Evolutionary conservation across 352 stramenopile species (phyloP), one percentile per base, ranked within the genome.

Genomic region (Pythium aristosporum): DNA sequence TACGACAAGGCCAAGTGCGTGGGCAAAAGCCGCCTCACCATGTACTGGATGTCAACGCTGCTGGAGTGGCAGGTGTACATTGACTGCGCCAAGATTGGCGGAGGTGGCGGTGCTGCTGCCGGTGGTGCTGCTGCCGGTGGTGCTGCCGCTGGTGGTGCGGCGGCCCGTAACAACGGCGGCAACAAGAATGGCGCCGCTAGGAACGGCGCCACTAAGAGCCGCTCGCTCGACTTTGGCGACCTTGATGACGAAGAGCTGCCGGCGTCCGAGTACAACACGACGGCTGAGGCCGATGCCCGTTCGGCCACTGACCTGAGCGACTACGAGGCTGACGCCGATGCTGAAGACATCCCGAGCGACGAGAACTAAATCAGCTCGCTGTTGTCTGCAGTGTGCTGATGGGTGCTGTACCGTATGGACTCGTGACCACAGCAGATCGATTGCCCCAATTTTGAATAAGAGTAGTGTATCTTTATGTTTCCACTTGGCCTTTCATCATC

Each of bases 21-120:
- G 37, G 58, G 66, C 47, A 76, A 73, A 21, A 75, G 71, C 28
- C 59, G 72, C 1, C 64, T 87, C 13, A 82, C 71, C 4, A 76
- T 83, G 44, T 84, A 80, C 68, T 89, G 80, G 80, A 65, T 87
- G 41, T 74, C 68, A 11, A 77, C 84, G 66, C 77, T 87, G 39
- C 62, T 70, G 12, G 61, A 71, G 49, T 89, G 76, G 77, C 77
- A 89, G 68, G 69, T 89, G 55, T 87, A 87, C 67, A 71, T 48
- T 7, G 12, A 69, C 20, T 69, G 63, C 47, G 41, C 50, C 20
- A 61, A 51, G 41, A 60, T 69, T 32, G 50, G 63, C 16, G 36
- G 34, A 0, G 63, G 55, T 37, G 55, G 41, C 0, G n/a, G n/a
- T 23, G 39, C 41, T 0, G 16, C 7, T 21, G 39, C 39, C 13